phyloP scores from a whole-genome alignment of 1,139 yeast species.

The Kluyveromyces marxianus region DNA sequence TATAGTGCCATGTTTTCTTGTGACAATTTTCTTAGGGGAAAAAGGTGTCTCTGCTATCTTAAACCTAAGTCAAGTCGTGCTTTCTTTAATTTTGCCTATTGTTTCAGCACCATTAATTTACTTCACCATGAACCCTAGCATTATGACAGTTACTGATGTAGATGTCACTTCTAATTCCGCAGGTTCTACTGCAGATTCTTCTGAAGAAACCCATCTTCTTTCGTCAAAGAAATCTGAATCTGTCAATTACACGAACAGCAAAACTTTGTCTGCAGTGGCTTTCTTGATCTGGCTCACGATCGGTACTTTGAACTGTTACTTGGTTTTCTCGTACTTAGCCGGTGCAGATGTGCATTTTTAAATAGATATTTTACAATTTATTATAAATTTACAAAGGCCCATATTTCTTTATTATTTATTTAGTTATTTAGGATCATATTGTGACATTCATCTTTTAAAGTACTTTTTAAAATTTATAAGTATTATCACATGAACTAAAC shows the following conservation, averaged over 20 bases:
- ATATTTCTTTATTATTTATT: neutral
- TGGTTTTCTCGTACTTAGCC: constrained; percentile 56
- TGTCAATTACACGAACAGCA: constrained; percentile 63
- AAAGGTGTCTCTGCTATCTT: constrained; percentile 76
- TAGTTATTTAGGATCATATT: neutral
- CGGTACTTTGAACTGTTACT: constrained; percentile 62
- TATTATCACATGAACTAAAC: no score
- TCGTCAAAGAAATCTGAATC: constrained; percentile 8
- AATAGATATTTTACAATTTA: neutral
- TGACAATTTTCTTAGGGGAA: constrained; percentile 71
- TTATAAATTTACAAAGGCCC: neutral
- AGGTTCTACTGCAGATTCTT: constrained; percentile 14
- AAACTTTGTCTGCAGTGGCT: constrained; percentile 46
- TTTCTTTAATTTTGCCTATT: constrained; percentile 76
- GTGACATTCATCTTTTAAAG: neutral
- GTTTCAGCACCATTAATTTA: constrained; percentile 85
- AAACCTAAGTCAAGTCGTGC: constrained; percentile 81
- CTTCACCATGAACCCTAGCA: constrained; percentile 66
- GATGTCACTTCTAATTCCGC: constrained; percentile 17
- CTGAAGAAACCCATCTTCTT: constrained; percentile 5
- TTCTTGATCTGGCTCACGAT: constrained; percentile 64
- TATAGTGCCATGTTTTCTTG: constrained; percentile 79
- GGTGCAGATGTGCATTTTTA: constrained; percentile 62
- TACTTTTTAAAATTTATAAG: no score
- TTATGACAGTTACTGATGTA: constrained; percentile 59